A percentile compares a stretch with the other conserved stretches of the same genome.
phyloP scores from a whole-genome alignment of 2,329 filamentous ascomycete species.

The Pseudogymnoascus sp. region DNA sequence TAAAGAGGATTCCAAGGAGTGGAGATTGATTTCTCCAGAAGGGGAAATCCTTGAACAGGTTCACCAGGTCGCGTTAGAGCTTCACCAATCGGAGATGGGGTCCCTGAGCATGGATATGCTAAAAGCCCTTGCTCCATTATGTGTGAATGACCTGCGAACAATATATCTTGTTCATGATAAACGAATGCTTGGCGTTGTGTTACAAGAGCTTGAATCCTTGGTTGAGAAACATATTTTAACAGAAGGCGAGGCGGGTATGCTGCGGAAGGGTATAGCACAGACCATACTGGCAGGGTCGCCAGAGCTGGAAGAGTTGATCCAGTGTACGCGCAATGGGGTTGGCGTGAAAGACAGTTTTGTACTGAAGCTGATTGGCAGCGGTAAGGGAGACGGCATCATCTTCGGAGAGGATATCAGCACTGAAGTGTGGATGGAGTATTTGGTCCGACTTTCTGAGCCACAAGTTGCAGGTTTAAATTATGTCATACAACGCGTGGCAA shows the following conservation, averaged over 20 bases:
- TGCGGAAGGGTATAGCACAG: conserved; percentile 21
- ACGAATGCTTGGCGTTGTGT: conserved; percentile 29
- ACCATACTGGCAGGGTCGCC: conserved; percentile 25
- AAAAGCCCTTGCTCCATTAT: conserved; percentile 22
- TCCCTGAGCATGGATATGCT: conserved; percentile 21
- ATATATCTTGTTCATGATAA: conserved; percentile 29
- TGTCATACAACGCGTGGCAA: conserved; percentile 13
- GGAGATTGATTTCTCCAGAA: conserved; percentile 10
- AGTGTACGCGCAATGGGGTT: not conserved
- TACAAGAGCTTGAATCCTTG: conserved; percentile 24
- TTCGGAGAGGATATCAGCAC: conserved; percentile 11
- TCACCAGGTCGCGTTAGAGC: conserved; percentile 25
- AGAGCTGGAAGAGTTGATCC: conserved; percentile 18
- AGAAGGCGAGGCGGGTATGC: conserved; percentile 16
- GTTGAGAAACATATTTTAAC: conserved; percentile 19
- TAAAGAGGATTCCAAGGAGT: not conserved
- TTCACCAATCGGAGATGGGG: conserved; percentile 27
- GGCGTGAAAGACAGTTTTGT: conserved; percentile 21
- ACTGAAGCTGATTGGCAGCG: conserved; percentile 13
- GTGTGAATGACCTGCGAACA: conserved; percentile 30
- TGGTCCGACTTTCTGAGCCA: conserved; percentile 18
- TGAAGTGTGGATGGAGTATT: conserved; percentile 20
- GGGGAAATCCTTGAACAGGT: conserved; percentile 22
- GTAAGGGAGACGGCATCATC: conserved; percentile 12
- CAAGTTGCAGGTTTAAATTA: conserved; percentile 18